Evolutionary conservation across 805 yeast genomes (phyloP).

Genomic region (Wickerhamiella siamensis): DNA sequence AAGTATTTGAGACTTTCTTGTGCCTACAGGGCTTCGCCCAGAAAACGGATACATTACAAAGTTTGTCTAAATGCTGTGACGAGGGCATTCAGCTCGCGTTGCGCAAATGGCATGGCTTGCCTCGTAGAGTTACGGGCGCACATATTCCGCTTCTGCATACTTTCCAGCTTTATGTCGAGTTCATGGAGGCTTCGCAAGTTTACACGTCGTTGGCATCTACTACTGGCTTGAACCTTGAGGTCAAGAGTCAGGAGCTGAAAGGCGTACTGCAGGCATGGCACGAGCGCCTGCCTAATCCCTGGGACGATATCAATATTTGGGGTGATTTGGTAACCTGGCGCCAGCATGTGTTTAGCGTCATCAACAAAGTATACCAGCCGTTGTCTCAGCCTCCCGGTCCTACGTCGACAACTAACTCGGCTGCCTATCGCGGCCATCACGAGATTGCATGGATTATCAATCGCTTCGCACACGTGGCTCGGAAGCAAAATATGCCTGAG

Average conservation of each 20-base stretch:
- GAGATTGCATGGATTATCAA: constrained; percentile 99
- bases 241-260: constrained; percentile 85
- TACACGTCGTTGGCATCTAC: constrained; percentile 79
- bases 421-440: constrained; percentile 94
- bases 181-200: constrained; percentile 92
- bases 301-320: constrained; percentile 98
- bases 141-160: constrained; percentile 84
- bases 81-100: constrained; percentile 91
- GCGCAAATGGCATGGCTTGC: constrained; percentile 86
- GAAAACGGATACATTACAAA: constrained; percentile 72
- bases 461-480: constrained; percentile 94
- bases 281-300: constrained; percentile 84
- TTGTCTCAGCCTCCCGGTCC: constrained; percentile 59
- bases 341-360: constrained; percentile 94
- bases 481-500: constrained; percentile 92
- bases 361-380: constrained; percentile 87
- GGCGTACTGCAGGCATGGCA: constrained; percentile 96
- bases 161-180: constrained; percentile 94
- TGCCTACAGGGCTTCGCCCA: constrained; percentile 89
- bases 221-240: constrained; percentile 81
- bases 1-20: constrained; percentile 86
- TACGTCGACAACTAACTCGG: constrained; percentile 55
- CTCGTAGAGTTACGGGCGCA: constrained; percentile 50
- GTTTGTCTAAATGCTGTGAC: constrained; percentile 74
- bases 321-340: constrained; percentile 97